Evolutionary conservation across 441 rosid species (phyloP), one percentile per base, ranked within the genome.

Genomic region (Brassica balearica): DNA sequence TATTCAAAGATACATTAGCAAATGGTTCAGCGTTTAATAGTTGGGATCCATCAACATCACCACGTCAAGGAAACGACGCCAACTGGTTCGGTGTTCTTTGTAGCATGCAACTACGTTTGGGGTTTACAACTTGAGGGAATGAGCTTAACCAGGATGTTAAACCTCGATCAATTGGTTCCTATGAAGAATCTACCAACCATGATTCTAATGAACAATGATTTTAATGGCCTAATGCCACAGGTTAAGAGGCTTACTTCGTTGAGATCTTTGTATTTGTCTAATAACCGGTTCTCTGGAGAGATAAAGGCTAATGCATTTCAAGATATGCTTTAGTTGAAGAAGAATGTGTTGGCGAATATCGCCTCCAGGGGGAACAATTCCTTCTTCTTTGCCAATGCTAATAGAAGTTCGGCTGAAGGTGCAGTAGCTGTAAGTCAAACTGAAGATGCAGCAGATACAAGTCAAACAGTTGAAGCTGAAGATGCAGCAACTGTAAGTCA

Each of bases 61-160:
- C 97, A 0, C 92, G 98, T 43, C 2, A 14, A 2, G 76, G 77
- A 34, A 72, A 84, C n/a, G 23, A 19, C 6, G 51, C 89, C 0
- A 89, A 89, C 25, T 92, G 97, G 98, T 20, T 41, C 0, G 96
- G 97, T 2, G 80, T 92, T 8, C 81, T 88, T 29, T 92, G 97
- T 76, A 79, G 8, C 38, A 34, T 34, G 80, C 8, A 83, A 82
- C 0, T 74, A 23, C 8, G 70, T 92, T 8, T 84, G 87, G 86
- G 96, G 92, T 5, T 72, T 94, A 77, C 87, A 86, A 34, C 88
- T 94, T 5, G 96, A 92, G 63, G 82, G 85, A n/a, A 82, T 84
- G 86, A 83, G 82, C n/a, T 82, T 94, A n/a, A 11, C 69, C 0
- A 97, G 98, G 9, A 17, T 15, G 7, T 36, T 91, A n/a, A 82